Evolutionary conservation across 2,329 filamentous ascomycete species (phyloP), one percentile per base, ranked within the genome.

Genomic region (Lachnellula suecica): DNA sequence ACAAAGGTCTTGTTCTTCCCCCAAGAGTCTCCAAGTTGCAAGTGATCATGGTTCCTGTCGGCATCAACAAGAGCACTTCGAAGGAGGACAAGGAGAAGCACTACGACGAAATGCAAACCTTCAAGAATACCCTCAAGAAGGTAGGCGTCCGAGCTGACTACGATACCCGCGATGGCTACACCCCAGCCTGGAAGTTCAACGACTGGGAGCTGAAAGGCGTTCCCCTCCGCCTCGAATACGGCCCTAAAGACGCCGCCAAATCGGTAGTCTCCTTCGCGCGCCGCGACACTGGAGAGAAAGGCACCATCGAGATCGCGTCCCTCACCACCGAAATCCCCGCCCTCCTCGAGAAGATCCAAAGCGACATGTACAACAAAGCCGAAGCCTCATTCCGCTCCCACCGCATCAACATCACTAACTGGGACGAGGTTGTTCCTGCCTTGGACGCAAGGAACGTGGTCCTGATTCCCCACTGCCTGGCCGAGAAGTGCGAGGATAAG

Each of bases 131-230:
- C 10, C 79, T 99, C 46, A 84, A 83, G 67, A 85, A 83, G 55
- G 87, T 81, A 19, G 87, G 86, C 51, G 77, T 99, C 35, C 89
- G 94, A 53, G 82, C 84, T 53, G 88, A 95, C 60, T 83, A 86
- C 47, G 94, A 99, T 69, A 81, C 84, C 69, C 87, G 95, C 54
- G 93, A 97, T 47, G 89, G 88, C 60, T 96, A 97, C 71, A 84
- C 91, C 55, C 92, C 94, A 35, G 91, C 91, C 59, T 97, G 89
- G 86, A 99, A 99, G 74, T 99, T 99, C 79, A 96, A 95, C 74
- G 92, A 99, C 74, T 97, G 91, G 91, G 95, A 99, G 72, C 81
- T 97, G 64, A 95, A 93, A 74, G 94, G 95, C 69, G 88, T 97
- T 38, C 94, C 95, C 43, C 82, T 99, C 34, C 88, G 94, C 54